A percentile compares a stretch with the other conserved stretches of the same genome.
phyloP scores from a whole-genome alignment of 305 asterid genomes.

The Coffea humblotiana region DNA sequence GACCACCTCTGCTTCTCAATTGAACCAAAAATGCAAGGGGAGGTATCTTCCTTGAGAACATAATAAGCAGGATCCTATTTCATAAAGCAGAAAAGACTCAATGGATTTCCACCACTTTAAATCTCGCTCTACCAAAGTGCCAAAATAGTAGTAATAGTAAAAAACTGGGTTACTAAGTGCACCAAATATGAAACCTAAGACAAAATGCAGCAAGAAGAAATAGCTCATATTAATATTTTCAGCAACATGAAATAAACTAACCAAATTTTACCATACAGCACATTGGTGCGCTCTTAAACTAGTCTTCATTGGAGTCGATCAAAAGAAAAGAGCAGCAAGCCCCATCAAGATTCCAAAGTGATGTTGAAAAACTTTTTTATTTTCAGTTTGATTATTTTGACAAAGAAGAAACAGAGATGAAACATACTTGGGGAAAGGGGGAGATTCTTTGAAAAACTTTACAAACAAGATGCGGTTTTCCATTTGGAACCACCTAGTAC shows the following conservation, averaged over 20 bases:
- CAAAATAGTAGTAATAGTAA: neutral
- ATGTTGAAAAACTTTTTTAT: neutral
- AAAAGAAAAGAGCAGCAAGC: neutral
- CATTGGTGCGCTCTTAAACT: no score
- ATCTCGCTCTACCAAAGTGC: neutral
- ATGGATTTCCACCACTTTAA: neutral
- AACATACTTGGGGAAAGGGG: neutral
- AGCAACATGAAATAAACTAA: neutral
- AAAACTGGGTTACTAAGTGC: neutral
- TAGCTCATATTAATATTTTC: neutral
- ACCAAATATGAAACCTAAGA: neutral
- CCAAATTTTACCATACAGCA: neutral
- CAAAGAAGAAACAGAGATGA: neutral
- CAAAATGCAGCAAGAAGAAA: neutral
- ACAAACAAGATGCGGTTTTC: neutral
- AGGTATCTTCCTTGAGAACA: slow-evolving; percentile 67
- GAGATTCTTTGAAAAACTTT: neutral
- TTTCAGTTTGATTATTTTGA: neutral
- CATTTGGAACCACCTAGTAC: neutral
- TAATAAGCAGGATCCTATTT: slow-evolving; percentile 68
- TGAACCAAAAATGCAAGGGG: slow-evolving; percentile 92
- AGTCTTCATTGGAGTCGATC: neutral
- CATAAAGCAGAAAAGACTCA: neutral
- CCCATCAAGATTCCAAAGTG: neutral
- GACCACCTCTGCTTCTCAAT: slow-evolving; percentile 98